Evolutionary conservation across 768 basidiomycete genomes (phyloP).

Genomic region (Cystofilobasidium macerans): DNA sequence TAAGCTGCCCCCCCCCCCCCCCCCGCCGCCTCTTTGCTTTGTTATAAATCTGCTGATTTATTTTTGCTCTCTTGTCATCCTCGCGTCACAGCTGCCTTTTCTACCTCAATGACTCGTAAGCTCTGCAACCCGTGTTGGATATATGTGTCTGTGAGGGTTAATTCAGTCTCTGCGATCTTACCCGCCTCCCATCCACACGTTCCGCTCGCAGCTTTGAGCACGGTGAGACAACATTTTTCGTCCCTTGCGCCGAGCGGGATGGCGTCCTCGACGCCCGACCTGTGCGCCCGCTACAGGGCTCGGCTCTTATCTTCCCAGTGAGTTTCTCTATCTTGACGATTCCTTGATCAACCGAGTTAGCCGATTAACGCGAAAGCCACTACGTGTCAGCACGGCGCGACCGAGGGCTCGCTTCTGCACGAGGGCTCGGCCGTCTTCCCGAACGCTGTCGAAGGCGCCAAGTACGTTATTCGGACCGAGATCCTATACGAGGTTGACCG

Average conservation of each 20-base stretch:
- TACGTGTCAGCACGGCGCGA: slow-evolving; percentile 34
- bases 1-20: slow-evolving; percentile 31
- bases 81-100: too few species aligned
- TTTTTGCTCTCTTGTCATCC: too few species aligned
- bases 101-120: slow-evolving; percentile 42
- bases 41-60: slow-evolving; percentile 47
- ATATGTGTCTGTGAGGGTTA: too few species aligned
- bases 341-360: too few species aligned
- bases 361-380: too few species aligned
- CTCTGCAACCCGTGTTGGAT: too few species aligned
- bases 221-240: slow-evolving; percentile 50
- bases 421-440: slow-evolving; percentile 37
- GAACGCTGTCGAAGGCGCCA: slow-evolving; percentile 32
- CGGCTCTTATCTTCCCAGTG: slow-evolving; percentile 46
- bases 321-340: too few species aligned
- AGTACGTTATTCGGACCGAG: slow-evolving; percentile 39
- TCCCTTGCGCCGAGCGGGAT: slow-evolving; percentile 41
- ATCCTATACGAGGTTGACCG: slow-evolving; percentile 23
- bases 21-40: slow-evolving; percentile 43
- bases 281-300: slow-evolving; percentile 45
- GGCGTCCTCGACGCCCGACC: slow-evolving; percentile 46
- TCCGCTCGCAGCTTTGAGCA: too few species aligned
- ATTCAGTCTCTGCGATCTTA: too few species aligned
- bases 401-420: slow-evolving; percentile 37
- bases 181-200: too few species aligned